A percentile compares a stretch with the other conserved stretches of the same genome.
phyloP scores from a whole-genome alignment of 2,329 filamentous ascomycete species.

The Xylaria multiplex region DNA sequence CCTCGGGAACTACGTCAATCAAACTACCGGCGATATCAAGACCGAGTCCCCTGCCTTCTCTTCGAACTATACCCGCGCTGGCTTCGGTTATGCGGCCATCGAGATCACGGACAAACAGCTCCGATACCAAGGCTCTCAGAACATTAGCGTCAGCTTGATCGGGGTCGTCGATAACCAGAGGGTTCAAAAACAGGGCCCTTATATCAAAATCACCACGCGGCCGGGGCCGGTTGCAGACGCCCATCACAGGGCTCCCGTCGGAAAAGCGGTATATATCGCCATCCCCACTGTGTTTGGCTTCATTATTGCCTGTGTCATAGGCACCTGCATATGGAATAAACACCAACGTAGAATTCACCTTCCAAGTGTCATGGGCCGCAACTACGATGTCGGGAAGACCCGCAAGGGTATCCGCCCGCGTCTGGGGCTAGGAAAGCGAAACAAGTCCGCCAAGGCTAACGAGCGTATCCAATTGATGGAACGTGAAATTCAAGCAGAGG shows the following conservation, averaged over 20 bases:
- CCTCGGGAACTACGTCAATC: conserved; percentile 47
- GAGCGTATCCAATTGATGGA: conserved; percentile 59
- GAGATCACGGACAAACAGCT: conserved; percentile 54
- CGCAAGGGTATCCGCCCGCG: conserved; percentile 50
- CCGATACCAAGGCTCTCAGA: conserved; percentile 53
- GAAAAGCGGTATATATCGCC: conserved; percentile 61
- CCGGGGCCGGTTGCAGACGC: conserved; percentile 46
- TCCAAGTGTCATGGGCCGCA: conserved; percentile 62
- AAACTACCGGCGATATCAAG: conserved; percentile 47
- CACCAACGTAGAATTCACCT: conserved; percentile 61
- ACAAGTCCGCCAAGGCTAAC: conserved; percentile 48
- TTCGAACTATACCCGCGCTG: conserved; percentile 51
- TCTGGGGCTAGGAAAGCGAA: conserved; percentile 50
- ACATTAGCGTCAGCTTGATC: conserved; percentile 61
- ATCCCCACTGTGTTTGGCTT: conserved; percentile 62
- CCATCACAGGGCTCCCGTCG: conserved; percentile 49
- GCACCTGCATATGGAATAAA: conserved; percentile 67
- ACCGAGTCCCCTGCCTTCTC: conserved; percentile 53
- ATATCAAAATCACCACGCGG: conserved; percentile 54
- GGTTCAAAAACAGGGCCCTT: conserved; percentile 53
- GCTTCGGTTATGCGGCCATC: conserved; percentile 61
- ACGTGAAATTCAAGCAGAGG: conserved; percentile 46
- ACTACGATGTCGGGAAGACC: conserved; percentile 57
- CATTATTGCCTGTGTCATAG: conserved; percentile 59
- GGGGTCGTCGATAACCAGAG: conserved; percentile 50